Conservation (phyloP, 208 protist genomes). For the Kentomonas sorsogonicus region DNA sequence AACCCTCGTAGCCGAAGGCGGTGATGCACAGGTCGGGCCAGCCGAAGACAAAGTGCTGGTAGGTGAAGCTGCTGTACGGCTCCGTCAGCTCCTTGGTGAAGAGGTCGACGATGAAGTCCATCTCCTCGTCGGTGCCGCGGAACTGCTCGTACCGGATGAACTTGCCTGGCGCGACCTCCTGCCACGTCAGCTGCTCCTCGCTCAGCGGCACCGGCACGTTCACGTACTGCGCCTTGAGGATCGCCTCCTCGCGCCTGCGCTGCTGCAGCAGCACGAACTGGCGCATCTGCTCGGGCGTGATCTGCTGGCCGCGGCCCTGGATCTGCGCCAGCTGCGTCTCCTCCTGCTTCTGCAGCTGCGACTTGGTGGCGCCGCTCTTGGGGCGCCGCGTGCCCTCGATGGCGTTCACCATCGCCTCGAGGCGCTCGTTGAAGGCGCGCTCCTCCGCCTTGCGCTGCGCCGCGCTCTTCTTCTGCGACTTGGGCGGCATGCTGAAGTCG, state of each 20-base stretch:
- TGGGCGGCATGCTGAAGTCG: conserved; percentile 16
- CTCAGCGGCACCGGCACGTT: conserved; percentile 54
- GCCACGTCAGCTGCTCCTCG: conserved; percentile 43
- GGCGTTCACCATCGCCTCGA: conserved; percentile 61
- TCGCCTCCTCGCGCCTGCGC: conserved; percentile 30
- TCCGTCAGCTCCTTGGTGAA: conserved; percentile 96
- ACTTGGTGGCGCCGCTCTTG: conserved; percentile 70
- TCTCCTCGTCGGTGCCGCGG: conserved; percentile 58
- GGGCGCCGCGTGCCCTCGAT: conserved; percentile 49
- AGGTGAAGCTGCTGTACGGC: conserved; percentile 99
- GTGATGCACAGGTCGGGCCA: conserved; percentile 95
- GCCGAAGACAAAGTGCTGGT: conserved; percentile 97
- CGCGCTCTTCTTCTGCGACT: conserved; percentile 22
- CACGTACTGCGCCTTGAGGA: conserved; percentile 46
- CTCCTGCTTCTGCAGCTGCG: conserved; percentile 38
- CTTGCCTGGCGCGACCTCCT: conserved; percentile 56
- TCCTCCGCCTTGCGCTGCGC: conserved; percentile 29
- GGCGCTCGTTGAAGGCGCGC: conserved; percentile 26
- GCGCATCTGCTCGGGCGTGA: conserved; percentile 30
- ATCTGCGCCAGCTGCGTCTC: conserved; percentile 36
- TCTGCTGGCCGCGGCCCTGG: conserved; percentile 14
- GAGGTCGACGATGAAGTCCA: conserved; percentile 90
- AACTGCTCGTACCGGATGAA: conserved; percentile 85
- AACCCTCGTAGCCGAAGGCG: conserved; percentile 63
- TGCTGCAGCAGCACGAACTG: conserved; percentile 35